Conservation (phyloP, 2,329 filamentous ascomycete species). For the Hymenoscyphus repandus region DNA sequence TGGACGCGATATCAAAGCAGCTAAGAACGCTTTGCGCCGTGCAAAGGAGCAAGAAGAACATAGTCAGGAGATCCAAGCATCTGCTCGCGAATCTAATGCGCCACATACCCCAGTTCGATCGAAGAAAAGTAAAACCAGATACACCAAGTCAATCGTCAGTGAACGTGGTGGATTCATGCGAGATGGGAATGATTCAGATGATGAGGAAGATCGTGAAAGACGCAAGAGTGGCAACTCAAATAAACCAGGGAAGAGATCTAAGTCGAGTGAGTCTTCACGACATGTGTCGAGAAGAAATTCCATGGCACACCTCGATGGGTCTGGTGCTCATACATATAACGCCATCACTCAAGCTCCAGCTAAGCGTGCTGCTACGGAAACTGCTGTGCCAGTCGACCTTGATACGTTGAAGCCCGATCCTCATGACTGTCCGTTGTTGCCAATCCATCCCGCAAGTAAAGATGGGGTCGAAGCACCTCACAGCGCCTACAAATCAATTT, state of each 20-base stretch:
- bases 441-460: constrained; percentile 55
- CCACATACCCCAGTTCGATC: constrained; percentile 38
- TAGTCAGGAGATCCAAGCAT: constrained; percentile 42
- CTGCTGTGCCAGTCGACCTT: constrained; percentile 55
- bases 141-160: constrained; percentile 57
- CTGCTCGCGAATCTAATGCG: constrained; percentile 37
- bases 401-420: constrained; percentile 55
- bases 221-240: constrained; percentile 33
- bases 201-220: constrained; percentile 44
- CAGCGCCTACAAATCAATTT: constrained; percentile 65
- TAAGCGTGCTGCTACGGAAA: constrained; percentile 48
- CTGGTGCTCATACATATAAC: constrained; percentile 32
- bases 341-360: constrained; percentile 41
- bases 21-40: constrained; percentile 42
- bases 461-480: constrained; percentile 52
- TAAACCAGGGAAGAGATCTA: constrained; percentile 33
- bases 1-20: constrained; percentile 63
- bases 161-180: constrained; percentile 65
- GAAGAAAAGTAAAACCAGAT: constrained; percentile 39
- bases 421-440: constrained; percentile 58
- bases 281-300: constrained; percentile 29
- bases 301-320: constrained; percentile 23
- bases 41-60: constrained; percentile 43
- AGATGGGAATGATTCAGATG: constrained; percentile 56
- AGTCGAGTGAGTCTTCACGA: constrained; percentile 40